These are phyloP conservation scores for Hymenoscyphus albidus DNA, from an alignment of 2,329 filamentous ascomycete genomes.

Conservation along the genomic window DNA sequence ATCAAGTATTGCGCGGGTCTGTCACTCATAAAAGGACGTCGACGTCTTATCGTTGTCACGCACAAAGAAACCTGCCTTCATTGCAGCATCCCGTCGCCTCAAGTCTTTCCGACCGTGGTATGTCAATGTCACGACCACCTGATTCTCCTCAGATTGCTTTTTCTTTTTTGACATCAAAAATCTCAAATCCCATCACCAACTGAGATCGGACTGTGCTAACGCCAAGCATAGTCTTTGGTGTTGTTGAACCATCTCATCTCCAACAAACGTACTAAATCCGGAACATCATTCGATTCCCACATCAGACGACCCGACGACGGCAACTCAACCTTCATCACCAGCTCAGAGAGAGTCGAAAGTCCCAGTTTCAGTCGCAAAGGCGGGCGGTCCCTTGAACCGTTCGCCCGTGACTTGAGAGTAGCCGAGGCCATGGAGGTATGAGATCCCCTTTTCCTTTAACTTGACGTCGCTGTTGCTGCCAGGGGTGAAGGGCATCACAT, in stretches of 20 bases:
- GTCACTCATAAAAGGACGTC: too few relatives aligned
- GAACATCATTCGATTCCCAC: not conserved
- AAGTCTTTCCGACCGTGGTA: too few relatives aligned
- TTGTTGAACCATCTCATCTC: conserved; percentile 3
- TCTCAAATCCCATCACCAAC: not conserved
- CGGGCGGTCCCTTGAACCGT: not conserved
- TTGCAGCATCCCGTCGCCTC: too few relatives aligned
- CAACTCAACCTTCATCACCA: not conserved
- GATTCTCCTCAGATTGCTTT: not conserved
- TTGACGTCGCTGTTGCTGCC: not conserved
- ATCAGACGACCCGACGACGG: conserved; percentile 3
- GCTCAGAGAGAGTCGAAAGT: not conserved
- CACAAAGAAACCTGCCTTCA: too few relatives aligned
- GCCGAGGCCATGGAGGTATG: conserved; percentile 1
- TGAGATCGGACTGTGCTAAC: not conserved
- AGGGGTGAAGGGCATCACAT: not conserved
- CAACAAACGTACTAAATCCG: not conserved
- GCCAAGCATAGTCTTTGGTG: not conserved
- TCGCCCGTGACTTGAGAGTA: not conserved
- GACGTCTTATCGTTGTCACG: too few relatives aligned
- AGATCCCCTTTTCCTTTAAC: not conserved
- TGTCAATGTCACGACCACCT: too few relatives aligned
- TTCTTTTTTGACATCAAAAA: not conserved
- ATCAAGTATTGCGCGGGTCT: too few relatives aligned
- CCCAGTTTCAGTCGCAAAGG: conserved; percentile 1